A percentile compares a stretch with the other conserved stretches of the same genome.
Conservation (phyloP, 2,329 filamentous ascomycete genomes). For the Emmonsiellopsis sp. region DNA sequence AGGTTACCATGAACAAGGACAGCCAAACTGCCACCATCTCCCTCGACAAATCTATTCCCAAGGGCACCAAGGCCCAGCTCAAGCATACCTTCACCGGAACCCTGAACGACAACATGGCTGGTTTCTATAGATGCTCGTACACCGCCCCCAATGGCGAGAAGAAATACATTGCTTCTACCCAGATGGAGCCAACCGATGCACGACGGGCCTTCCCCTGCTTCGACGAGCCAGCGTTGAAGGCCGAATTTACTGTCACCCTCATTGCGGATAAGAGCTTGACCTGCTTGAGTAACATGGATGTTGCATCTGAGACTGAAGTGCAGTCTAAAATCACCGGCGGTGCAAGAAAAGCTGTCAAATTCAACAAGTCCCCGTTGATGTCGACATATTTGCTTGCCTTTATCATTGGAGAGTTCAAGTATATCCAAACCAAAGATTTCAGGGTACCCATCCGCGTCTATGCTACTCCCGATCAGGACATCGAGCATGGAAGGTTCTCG, state of each 20-base stretch:
- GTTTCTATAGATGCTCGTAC: slow-evolving; percentile 94
- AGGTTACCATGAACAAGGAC: slow-evolving; percentile 65
- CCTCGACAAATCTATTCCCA: slow-evolving; percentile 63
- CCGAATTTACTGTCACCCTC: slow-evolving; percentile 82
- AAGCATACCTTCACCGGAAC: slow-evolving; percentile 69
- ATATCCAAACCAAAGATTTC: slow-evolving; percentile 86
- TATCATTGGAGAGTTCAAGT: slow-evolving; percentile 87
- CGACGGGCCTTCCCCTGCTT: slow-evolving; percentile 92
- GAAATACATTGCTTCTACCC: slow-evolving; percentile 77
- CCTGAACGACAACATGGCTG: slow-evolving; percentile 92
- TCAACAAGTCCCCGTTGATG: slow-evolving; percentile 89
- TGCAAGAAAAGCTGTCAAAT: slow-evolving; percentile 77
- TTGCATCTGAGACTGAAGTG: slow-evolving; percentile 67
- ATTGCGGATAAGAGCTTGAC: slow-evolving; percentile 85
- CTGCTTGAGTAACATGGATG: slow-evolving; percentile 95
- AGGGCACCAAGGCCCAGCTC: slow-evolving; percentile 68
- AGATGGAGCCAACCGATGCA: slow-evolving; percentile 95
- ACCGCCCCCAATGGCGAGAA: slow-evolving; percentile 70
- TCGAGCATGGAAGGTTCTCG: slow-evolving; percentile 85
- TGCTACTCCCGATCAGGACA: slow-evolving; percentile 79
- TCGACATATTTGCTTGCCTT: slow-evolving; percentile 94
- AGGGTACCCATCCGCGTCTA: slow-evolving; percentile 90
- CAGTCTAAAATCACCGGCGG: slow-evolving; percentile 52
- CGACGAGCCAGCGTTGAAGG: slow-evolving; percentile 90
- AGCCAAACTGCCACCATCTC: slow-evolving; percentile 74